phyloP scores from a whole-genome alignment of 148 eudicot species.

The Oxyria digyna region DNA sequence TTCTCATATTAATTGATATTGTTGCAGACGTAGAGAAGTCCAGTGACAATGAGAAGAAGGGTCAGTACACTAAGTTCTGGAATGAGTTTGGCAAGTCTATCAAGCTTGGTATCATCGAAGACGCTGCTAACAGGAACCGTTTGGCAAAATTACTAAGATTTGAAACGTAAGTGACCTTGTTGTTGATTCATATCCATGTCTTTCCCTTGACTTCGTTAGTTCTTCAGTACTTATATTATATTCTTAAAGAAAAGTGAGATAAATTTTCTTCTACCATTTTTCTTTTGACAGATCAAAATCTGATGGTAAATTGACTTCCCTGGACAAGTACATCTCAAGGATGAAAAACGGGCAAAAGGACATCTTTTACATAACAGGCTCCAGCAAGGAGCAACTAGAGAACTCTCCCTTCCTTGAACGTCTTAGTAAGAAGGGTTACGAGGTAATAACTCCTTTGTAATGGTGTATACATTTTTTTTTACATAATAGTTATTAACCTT shows the following conservation, averaged over 20 bases:
- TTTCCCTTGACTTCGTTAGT: background rate
- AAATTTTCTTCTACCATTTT: constrained; percentile 9
- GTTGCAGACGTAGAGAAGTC: constrained; percentile 73
- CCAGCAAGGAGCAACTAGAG: constrained; percentile 91
- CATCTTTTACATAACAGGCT: constrained; percentile 87
- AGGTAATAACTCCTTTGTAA: constrained; percentile 38
- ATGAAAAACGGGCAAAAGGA: constrained; percentile 95
- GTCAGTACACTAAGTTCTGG: constrained; percentile 91
- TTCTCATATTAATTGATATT: background rate
- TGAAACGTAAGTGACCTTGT: constrained; percentile 48
- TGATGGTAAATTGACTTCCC: constrained; percentile 77
- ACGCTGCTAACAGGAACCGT: constrained; percentile 95
- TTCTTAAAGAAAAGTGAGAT: background rate
- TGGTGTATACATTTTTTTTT: background rate
- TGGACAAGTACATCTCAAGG: constrained; percentile 90
- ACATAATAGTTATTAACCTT: too few species aligned
- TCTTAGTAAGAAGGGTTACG: constrained; percentile 77
- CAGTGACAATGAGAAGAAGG: constrained; percentile 68
- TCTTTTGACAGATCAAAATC: constrained; percentile 51
- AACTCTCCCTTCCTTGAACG: constrained; percentile 99
- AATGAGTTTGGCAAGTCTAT: constrained; percentile 98
- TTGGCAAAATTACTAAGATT: constrained; percentile 89
- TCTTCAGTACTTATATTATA: background rate
- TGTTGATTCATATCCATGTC: background rate
- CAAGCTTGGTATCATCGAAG: constrained; percentile 95